Conservation (phyloP, 2,329 filamentous ascomycete species). For the Exophiala phaeomuriformis region DNA sequence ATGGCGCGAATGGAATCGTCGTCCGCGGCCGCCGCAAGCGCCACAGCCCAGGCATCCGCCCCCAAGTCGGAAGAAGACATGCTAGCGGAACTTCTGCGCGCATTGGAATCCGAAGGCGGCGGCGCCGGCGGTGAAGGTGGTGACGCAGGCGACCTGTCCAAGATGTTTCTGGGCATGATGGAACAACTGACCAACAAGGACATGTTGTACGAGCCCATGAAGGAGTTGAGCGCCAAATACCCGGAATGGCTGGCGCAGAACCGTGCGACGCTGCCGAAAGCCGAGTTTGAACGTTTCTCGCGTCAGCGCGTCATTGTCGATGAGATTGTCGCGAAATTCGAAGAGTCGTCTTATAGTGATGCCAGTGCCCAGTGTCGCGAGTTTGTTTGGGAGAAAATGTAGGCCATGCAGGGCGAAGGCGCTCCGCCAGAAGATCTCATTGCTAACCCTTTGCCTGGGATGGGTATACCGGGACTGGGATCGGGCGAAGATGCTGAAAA, state of each 20-base stretch:
- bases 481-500: constrained; percentile 55
- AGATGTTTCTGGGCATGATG: constrained; percentile 98
- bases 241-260: constrained; percentile 82
- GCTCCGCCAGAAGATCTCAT: constrained; percentile 86
- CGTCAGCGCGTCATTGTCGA: constrained; percentile 70
- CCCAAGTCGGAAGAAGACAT: constrained; percentile 63
- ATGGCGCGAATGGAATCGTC: constrained; percentile 95
- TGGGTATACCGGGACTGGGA: constrained; percentile 51
- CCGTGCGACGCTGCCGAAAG: constrained; percentile 52
- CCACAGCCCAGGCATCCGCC: constrained; percentile 53
- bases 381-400: constrained; percentile 95
- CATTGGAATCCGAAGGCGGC: constrained; percentile 61
- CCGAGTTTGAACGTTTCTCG: constrained; percentile 72
- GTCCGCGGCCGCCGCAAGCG: constrained; percentile 73
- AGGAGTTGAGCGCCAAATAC: constrained; percentile 89
- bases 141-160: constrained; percentile 76
- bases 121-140: constrained; percentile 43
- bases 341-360: constrained; percentile 73
- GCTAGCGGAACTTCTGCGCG: constrained; percentile 84
- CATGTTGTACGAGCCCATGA: constrained; percentile 97
- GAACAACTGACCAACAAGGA: constrained; percentile 98
- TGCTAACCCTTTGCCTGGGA: constrained; percentile 50
- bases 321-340: constrained; percentile 85
- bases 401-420: constrained; percentile 98
- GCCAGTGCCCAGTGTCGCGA: constrained; percentile 73